Evolutionary conservation across 2,329 filamentous ascomycete genomes (phyloP).

Genomic region (Alternaria atra): DNA sequence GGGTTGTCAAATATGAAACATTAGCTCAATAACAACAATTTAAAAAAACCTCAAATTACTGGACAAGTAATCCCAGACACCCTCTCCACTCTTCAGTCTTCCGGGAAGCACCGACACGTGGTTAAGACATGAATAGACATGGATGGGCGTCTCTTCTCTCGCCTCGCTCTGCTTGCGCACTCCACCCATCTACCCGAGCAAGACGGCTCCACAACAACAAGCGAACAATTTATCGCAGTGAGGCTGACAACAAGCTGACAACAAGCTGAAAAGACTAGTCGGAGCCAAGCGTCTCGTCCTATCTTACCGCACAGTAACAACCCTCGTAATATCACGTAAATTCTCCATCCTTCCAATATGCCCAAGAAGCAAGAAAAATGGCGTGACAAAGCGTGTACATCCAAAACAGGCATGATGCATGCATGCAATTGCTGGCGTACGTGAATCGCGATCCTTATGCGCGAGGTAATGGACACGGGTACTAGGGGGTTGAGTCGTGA

Average conservation of each 20-base stretch:
- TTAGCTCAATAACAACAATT: not conserved
- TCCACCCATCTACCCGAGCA: not conserved
- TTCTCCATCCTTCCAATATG: not conserved
- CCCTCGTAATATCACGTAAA: not conserved
- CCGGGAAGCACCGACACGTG: conserved; percentile 1
- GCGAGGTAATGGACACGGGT: not conserved
- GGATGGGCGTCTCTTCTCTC: not conserved
- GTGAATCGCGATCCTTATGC: not conserved
- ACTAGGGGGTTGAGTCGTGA: not conserved
- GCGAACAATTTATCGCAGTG: not conserved
- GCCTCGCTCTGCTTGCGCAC: not conserved
- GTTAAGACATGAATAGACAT: not conserved
- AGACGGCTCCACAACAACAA: not conserved
- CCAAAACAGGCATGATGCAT: not conserved
- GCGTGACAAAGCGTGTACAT: not conserved
- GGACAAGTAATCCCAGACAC: not conserved
- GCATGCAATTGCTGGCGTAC: not conserved
- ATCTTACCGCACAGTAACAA: not conserved
- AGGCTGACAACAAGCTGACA: not conserved
- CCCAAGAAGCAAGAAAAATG: conserved; percentile 1
- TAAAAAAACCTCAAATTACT: not conserved
- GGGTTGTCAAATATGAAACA: conserved; percentile 3
- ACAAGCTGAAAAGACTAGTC: not conserved
- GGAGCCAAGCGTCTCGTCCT: not conserved
- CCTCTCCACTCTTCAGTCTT: not conserved